These are phyloP conservation scores for Corymbia maculata DNA, from an alignment of 345 rosid species.

Conservation along the genomic window DNA sequence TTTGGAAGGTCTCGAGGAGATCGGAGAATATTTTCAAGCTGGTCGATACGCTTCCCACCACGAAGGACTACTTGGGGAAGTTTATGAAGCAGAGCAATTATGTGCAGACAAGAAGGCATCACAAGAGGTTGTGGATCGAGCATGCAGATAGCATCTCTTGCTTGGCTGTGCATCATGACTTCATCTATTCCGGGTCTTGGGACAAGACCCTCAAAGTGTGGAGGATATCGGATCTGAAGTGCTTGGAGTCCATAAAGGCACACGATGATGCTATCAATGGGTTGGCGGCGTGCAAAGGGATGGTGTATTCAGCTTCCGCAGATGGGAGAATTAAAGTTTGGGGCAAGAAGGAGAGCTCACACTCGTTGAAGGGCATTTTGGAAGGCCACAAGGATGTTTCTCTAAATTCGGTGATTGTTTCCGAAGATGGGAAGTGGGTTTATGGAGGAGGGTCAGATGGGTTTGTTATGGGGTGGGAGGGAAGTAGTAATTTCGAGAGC, in stretches of 20 bases:
- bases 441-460: constrained; percentile 94
- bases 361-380: constrained; percentile 61
- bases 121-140: constrained; percentile 66
- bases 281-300: constrained; percentile 50
- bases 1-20: constrained; percentile 76
- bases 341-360: constrained; percentile 52
- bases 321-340: constrained; percentile 88
- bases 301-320: constrained; percentile 82
- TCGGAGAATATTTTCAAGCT: constrained; percentile 64
- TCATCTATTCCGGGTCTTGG: constrained; percentile 88
- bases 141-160: constrained; percentile 91
- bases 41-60: constrained; percentile 75
- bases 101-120: constrained; percentile 59
- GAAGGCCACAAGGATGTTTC: constrained; percentile 79
- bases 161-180: constrained; percentile 48
- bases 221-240: constrained; percentile 77
- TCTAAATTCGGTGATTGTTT: constrained; percentile 53
- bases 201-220: constrained; percentile 92
- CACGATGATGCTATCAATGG: constrained; percentile 85
- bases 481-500: constrained; percentile 20
- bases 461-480: constrained; percentile 79
- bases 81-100: constrained; percentile 87
- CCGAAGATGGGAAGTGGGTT: constrained; percentile 59
- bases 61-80: constrained; percentile 68
- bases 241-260: constrained; percentile 78